These are phyloP conservation scores for Penicillium sp. DNA, from an alignment of 2,329 filamentous ascomycete genomes.

Conservation along the genomic window DNA sequence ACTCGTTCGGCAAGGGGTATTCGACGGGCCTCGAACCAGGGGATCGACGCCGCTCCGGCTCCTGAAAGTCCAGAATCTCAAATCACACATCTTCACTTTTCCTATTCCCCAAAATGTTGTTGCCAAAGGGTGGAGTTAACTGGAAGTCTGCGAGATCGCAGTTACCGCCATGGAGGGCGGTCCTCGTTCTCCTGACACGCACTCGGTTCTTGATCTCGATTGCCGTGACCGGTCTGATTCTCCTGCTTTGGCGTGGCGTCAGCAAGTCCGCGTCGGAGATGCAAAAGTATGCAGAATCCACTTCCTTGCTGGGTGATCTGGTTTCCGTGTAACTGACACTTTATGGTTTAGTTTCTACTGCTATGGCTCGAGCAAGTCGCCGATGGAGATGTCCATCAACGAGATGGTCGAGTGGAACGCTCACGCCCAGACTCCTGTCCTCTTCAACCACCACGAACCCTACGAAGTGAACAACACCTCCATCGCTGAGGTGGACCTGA, in stretches of 20 bases:
- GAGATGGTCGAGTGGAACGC: conserved; percentile 88
- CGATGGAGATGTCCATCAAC: conserved; percentile 90
- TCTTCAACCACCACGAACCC: conserved; percentile 93
- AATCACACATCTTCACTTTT: conserved; percentile 1
- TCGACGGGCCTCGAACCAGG: conserved; percentile 20
- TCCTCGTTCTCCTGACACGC: conserved; percentile 70
- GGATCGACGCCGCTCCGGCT: conserved; percentile 19
- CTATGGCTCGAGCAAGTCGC: conserved; percentile 92
- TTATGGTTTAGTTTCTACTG: conserved; percentile 77
- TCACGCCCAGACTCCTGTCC: conserved; percentile 86
- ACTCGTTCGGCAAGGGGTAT: conserved; percentile 28
- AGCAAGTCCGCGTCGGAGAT: conserved; percentile 79
- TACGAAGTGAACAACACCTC: conserved; percentile 78
- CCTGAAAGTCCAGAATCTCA: conserved; percentile 14
- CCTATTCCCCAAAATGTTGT: conserved; percentile 65
- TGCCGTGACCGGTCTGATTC: conserved; percentile 66
- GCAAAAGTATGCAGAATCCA: conserved; percentile 69
- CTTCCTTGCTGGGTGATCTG: conserved; percentile 1
- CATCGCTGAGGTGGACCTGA: conserved; percentile 81
- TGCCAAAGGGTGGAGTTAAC: conserved; percentile 83
- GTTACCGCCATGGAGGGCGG: conserved; percentile 73
- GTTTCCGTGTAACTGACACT: neutral
- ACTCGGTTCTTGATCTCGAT: conserved; percentile 77
- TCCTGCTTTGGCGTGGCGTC: conserved; percentile 88
- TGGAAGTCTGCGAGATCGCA: conserved; percentile 87